Conservation (phyloP, 331 rosid species). For the Telfairia occidentalis region DNA sequence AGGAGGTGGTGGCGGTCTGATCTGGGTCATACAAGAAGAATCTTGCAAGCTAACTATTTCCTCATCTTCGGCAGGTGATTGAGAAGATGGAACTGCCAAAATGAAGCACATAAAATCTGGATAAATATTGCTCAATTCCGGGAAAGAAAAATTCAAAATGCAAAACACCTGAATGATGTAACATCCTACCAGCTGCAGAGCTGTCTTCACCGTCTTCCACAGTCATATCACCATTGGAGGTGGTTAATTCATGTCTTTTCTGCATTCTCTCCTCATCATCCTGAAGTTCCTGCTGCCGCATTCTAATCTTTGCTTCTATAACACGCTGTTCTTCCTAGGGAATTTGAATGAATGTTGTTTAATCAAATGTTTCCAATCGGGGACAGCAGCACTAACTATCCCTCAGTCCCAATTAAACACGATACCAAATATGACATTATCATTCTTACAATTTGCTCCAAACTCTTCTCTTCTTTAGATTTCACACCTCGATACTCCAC, state of each 20-base stretch:
- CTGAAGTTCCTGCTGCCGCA: constrained; percentile 74
- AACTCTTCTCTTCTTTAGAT: constrained; percentile 89
- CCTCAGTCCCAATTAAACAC: background rate
- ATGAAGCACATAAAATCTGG: constrained; percentile 7
- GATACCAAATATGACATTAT: constrained; percentile 6
- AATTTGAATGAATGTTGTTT: constrained; percentile 11
- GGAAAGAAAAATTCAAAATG: background rate
- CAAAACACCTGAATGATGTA: constrained; percentile 3
- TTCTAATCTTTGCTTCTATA: constrained; percentile 96
- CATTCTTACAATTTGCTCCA: constrained; percentile 78
- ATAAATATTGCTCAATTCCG: background rate
- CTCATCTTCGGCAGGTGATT: constrained; percentile 49
- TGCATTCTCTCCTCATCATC: constrained; percentile 89
- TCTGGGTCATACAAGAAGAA: constrained; percentile 37
- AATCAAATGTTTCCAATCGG: background rate
- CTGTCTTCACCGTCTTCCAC: constrained; percentile 36
- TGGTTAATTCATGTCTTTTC: constrained; percentile 49
- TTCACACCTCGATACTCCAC: constrained; percentile 93
- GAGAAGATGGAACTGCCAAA: constrained; percentile 42
- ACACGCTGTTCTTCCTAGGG: constrained; percentile 95
- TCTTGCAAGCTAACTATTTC: constrained; percentile 61
- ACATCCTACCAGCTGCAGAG: constrained; percentile 53
- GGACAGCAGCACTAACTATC: background rate
- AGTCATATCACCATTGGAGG: constrained; percentile 35
- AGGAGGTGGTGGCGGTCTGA: constrained; percentile 38